phyloP scores from a whole-genome alignment of 2,329 filamentous ascomycete species.

The Lecanicillium sp. region DNA sequence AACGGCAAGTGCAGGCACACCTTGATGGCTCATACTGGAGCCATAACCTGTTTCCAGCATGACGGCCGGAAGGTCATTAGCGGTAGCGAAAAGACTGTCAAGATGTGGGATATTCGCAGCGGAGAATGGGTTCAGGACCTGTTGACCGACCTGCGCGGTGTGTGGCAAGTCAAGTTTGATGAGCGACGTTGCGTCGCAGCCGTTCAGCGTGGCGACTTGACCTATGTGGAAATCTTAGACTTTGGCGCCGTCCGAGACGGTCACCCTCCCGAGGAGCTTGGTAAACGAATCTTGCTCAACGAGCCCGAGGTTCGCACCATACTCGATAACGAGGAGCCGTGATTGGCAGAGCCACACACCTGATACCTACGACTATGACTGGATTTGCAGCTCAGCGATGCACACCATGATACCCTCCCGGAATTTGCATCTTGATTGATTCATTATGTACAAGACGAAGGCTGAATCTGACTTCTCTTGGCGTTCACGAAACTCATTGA shows the following conservation, averaged over 20 bases:
- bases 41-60: conserved; percentile 98
- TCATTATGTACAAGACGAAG: no score
- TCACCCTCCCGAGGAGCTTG: conserved; percentile 67
- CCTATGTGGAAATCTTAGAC: conserved; percentile 98
- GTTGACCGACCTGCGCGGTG: conserved; percentile 87
- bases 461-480: no score
- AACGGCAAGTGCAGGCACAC: conserved; percentile 85
- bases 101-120: conserved; percentile 96
- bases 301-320: conserved; percentile 47
- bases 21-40: conserved; percentile 87
- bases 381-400: neutral
- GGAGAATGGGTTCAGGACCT: conserved; percentile 91
- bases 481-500: neutral
- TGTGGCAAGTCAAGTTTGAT: conserved; percentile 99
- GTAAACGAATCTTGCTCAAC: conserved; percentile 67
- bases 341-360: neutral
- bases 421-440: neutral
- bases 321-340: conserved; percentile 41
- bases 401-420: no score
- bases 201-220: conserved; percentile 85
- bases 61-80: conserved; percentile 95
- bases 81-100: conserved; percentile 88
- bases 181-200: conserved; percentile 91
- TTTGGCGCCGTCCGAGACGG: conserved; percentile 93
- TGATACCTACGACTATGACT: neutral